Evolutionary conservation across 2,329 filamentous ascomycete genomes (phyloP).

Genomic region (Neofusicoccum laricinum): DNA sequence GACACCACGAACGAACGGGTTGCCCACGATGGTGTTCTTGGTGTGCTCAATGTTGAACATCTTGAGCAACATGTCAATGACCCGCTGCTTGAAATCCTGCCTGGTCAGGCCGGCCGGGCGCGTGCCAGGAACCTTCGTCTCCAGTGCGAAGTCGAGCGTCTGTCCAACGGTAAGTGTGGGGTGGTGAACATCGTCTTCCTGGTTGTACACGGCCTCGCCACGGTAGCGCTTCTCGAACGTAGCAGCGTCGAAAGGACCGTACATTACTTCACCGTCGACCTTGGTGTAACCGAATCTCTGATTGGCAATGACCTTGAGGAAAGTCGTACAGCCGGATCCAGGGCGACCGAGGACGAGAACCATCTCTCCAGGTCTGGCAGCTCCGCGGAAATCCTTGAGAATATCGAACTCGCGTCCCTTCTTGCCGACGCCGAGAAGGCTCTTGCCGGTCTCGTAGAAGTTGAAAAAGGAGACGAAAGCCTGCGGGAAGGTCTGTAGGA

Average conservation of each 20-base stretch:
- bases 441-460: constrained; percentile 62
- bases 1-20: constrained; percentile 75
- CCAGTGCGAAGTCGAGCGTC: constrained; percentile 79
- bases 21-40: constrained; percentile 77
- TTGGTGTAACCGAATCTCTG: constrained; percentile 59
- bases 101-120: constrained; percentile 71
- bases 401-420: constrained; percentile 72
- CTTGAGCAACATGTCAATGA: constrained; percentile 71
- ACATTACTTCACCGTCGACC: constrained; percentile 68
- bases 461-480: constrained; percentile 77
- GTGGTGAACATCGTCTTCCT: constrained; percentile 82
- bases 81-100: constrained; percentile 70
- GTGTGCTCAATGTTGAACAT: constrained; percentile 97
- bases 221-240: constrained; percentile 71
- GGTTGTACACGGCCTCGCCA: constrained; percentile 81
- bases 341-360: constrained; percentile 76
- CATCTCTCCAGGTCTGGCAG: constrained; percentile 74
- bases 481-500: constrained; percentile 66
- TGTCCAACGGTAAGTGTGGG: constrained; percentile 84
- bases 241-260: constrained; percentile 69
- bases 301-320: constrained; percentile 54
- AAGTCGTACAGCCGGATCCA: constrained; percentile 57
- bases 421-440: constrained; percentile 62
- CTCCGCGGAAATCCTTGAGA: constrained; percentile 65
- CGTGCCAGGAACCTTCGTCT: constrained; percentile 81